These are phyloP conservation scores for Ephemerocybe angulata DNA, from an alignment of 768 basidiomycete species.

Conservation along the genomic window DNA sequence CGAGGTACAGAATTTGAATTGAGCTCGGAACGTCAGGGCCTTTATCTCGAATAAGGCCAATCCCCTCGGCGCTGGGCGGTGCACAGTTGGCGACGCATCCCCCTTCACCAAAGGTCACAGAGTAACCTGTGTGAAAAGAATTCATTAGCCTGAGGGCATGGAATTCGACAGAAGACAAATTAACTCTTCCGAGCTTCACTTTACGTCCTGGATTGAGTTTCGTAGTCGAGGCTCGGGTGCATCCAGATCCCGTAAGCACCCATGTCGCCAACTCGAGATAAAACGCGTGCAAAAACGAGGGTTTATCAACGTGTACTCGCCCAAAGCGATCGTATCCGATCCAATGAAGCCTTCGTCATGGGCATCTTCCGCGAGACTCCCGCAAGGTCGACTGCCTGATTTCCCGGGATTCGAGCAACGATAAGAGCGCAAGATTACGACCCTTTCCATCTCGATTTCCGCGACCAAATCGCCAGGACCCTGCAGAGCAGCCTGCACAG, in stretches of 20 bases:
- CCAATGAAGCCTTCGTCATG: background rate
- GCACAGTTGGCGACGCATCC: background rate
- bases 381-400: background rate
- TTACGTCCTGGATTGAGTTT: constrained; percentile 1
- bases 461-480: background rate
- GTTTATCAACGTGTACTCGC: background rate
- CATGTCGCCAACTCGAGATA: background rate
- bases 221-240: background rate
- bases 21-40: background rate
- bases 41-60: background rate
- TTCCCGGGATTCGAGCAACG: background rate
- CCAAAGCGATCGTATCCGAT: background rate
- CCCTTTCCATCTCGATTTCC: background rate
- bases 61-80: background rate
- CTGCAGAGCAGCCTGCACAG: background rate
- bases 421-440: no score
- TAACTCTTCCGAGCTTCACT: constrained; percentile 1
- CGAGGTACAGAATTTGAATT: background rate
- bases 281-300: background rate
- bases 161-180: background rate
- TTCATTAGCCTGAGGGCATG: background rate
- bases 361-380: background rate
- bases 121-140: background rate
- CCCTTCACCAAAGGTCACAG: no score
- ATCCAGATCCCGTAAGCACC: background rate